A percentile compares a stretch with the other conserved stretches of the same genome.
Evolutionary conservation across 192 early-diverging fungal genomes (phyloP).

Genomic region (Pilaira anomala): DNA sequence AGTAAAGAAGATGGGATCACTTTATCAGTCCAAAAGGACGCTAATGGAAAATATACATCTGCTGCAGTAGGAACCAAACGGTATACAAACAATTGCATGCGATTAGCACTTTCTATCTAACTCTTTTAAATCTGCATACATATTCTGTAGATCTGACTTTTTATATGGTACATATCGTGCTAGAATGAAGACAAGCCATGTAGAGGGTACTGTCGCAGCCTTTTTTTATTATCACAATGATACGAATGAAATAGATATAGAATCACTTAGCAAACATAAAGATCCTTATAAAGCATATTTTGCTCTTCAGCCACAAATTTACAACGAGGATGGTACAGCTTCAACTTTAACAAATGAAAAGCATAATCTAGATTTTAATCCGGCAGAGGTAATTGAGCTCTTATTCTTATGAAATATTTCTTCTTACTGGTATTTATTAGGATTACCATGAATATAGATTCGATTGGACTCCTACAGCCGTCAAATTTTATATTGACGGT

Average conservation of each 20-base stretch:
- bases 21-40: constrained; percentile 6
- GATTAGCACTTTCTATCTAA: background rate
- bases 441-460: constrained; percentile 38
- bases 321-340: constrained; percentile 27
- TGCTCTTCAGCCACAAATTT: constrained; percentile 36
- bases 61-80: constrained; percentile 27
- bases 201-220: constrained; percentile 28
- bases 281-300: constrained; percentile 27
- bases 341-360: constrained; percentile 19
- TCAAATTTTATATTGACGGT: constrained; percentile 34
- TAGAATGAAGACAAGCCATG: constrained; percentile 16
- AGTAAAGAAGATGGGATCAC: background rate
- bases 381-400: background rate
- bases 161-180: constrained; percentile 38
- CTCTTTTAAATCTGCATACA: background rate
- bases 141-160: constrained; percentile 23
- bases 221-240: constrained; percentile 34
- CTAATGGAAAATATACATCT: constrained; percentile 12
- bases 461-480: constrained; percentile 31
- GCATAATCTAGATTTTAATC: constrained; percentile 9
- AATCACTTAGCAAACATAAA: constrained; percentile 19
- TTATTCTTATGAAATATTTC: background rate
- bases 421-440: constrained; percentile 14
- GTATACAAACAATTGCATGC: constrained; percentile 5
- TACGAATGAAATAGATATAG: constrained; percentile 36